Base-by-base conservation (phyloP, 768 basidiomycete genomes). In the Macrocybe gigantea region DNA sequence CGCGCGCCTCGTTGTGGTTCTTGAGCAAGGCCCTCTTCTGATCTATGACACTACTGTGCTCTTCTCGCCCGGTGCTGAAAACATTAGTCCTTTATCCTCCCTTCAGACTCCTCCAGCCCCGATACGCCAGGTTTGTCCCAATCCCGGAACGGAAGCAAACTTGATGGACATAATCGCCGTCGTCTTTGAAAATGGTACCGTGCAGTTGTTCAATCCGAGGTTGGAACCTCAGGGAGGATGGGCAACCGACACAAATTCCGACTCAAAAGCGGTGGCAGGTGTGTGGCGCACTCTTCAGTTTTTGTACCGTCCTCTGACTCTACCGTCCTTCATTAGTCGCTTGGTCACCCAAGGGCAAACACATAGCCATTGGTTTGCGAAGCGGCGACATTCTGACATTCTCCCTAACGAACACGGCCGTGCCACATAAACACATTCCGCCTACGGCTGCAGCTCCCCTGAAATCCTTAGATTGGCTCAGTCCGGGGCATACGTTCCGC, bases 271-370 rank as follows among this genome's bases (percentile, higher is more conserved):
- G 1, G 75, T 75, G 7, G 75, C 82, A 49, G 71, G 87, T 88
- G 29, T 13, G 42, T 33, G n/a, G 83, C 70, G n/a, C 37, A 13
- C 14, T 33, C 46, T 10, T 10, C 30, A 31, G 12, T 7, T 51
- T 7, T 37, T 9, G 49, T 49, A 5, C 37, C 34, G 42, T 15
- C 44, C 32, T 30, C 5, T 3, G 0, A 33, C 40, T 45, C 39
- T 33, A 47, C 53, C 22, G 40, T 14, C 33, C 45, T 7, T 15
- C n/a, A 45, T 39, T 45, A 91, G 89, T 84, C 7, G 78, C 85
- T 9, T 92, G 89, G 88, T 91, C 88, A 3, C 85, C 88, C 1
- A 89, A 88, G 61, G 89, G 88, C 39, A 92, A 88, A 59, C 88
- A 91, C 48, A 70, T 92, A 37, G 87, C 86, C 1, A 76, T 92